Percentiles rank a stretch among this genome's conserved stretches.
Conservation (phyloP, 176 grass and related monocot species). For the Paspalum vaginatum region DNA sequence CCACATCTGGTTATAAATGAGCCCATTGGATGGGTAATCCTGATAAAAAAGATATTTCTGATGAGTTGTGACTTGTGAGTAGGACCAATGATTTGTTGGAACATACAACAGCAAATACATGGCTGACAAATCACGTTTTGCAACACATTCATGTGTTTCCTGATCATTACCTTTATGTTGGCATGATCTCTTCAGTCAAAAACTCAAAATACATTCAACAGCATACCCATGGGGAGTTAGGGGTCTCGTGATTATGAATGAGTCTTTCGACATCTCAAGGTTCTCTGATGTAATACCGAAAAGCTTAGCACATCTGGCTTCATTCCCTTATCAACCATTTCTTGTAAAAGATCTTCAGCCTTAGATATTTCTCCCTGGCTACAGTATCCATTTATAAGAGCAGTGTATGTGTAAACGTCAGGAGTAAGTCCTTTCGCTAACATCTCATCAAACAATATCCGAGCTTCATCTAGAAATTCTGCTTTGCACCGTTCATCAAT, state of each 20-base stretch:
- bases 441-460: constrained; percentile 71
- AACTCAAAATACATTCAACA: constrained; percentile 1
- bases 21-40: neutral
- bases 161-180: constrained; percentile 14
- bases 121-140: neutral
- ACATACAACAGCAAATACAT: neutral
- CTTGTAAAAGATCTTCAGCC: constrained; percentile 57
- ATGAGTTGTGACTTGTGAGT: neutral
- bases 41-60: neutral
- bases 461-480: constrained; percentile 59
- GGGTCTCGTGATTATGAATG: constrained; percentile 10
- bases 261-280: neutral
- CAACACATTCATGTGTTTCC: too few relatives aligned
- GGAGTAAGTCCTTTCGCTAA: constrained; percentile 54
- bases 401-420: constrained; percentile 63
- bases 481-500: constrained; percentile 79
- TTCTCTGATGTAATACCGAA: constrained; percentile 42
- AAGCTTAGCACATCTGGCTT: constrained; percentile 50
- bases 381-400: constrained; percentile 77
- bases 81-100: neutral
- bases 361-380: constrained; percentile 61
- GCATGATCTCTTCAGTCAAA: neutral
- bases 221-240: neutral
- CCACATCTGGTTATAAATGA: too few relatives aligned
- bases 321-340: constrained; percentile 69